phyloP scores from a whole-genome alignment of 331 rosid species.

The Malus hybrid region DNA sequence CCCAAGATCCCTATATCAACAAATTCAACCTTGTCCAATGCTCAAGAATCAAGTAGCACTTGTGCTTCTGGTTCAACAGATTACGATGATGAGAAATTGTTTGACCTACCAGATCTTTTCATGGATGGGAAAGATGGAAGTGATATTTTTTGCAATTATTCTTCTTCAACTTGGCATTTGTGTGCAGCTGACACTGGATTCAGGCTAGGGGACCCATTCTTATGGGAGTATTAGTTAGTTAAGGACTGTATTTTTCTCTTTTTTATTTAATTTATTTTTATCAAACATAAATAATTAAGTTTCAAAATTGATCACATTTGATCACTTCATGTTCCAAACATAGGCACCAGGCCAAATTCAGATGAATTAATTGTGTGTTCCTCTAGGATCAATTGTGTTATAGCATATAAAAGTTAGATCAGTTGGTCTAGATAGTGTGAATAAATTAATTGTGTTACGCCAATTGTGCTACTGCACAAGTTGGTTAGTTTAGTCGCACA shows the following conservation, averaged over 20 bases:
- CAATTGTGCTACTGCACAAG: too few species aligned
- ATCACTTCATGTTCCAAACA: slow-evolving; percentile 3
- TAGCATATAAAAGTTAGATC: background rate
- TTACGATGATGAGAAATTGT: slow-evolving; percentile 47
- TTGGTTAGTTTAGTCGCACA: too few species aligned
- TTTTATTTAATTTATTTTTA: background rate
- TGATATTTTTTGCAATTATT: slow-evolving; percentile 26
- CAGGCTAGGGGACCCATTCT: slow-evolving; percentile 49
- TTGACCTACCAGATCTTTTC: slow-evolving; percentile 85
- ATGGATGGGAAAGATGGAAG: slow-evolving; percentile 21
- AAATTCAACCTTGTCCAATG: background rate
- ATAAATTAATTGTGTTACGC: too few species aligned
- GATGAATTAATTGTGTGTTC: background rate
- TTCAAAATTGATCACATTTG: slow-evolving; percentile 9
- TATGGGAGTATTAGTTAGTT: slow-evolving; percentile 38
- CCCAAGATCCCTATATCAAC: background rate
- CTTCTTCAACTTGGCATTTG: slow-evolving; percentile 54
- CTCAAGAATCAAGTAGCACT: slow-evolving; percentile 18
- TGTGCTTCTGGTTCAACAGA: slow-evolving; percentile 19
- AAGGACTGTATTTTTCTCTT: background rate
- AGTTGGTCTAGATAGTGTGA: too few species aligned
- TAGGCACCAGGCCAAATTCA: slow-evolving; percentile 1
- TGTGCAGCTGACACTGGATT: slow-evolving; percentile 49
- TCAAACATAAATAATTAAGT: slow-evolving; percentile 3
- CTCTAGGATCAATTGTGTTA: background rate